These are phyloP conservation scores for Globisporangium rhizosaccharum DNA, from an alignment of 352 stramenopile species.

Conservation along the genomic window DNA sequence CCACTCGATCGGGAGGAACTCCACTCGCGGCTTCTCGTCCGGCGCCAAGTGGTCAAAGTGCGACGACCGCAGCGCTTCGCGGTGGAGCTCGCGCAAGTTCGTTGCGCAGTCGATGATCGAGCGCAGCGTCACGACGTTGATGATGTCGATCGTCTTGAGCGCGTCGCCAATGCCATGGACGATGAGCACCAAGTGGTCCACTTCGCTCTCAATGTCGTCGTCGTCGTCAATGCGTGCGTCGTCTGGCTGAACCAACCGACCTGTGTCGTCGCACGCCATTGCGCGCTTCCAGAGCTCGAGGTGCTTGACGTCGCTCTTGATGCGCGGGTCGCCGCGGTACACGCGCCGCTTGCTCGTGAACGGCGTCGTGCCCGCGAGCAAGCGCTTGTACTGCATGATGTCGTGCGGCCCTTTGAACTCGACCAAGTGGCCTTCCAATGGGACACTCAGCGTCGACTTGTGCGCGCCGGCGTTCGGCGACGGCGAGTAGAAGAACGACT, in stretches of 20 bases:
- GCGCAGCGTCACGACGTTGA: constrained; percentile 76
- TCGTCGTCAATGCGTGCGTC: constrained; percentile 41
- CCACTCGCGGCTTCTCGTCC: constrained; percentile 35
- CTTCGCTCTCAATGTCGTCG: constrained; percentile 61
- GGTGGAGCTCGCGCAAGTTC: constrained; percentile 59
- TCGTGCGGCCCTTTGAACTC: constrained; percentile 75
- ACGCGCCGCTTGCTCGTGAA: constrained; percentile 79
- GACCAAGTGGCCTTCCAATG: constrained; percentile 73
- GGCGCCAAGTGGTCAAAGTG: constrained; percentile 56
- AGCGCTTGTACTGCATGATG: constrained; percentile 79
- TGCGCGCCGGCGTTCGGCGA: constrained; percentile 15
- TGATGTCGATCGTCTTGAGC: constrained; percentile 80
- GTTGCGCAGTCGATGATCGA: constrained; percentile 82
- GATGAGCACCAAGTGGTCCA: constrained; percentile 86
- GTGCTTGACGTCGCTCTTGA: constrained; percentile 43
- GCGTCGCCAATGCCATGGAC: constrained; percentile 89
- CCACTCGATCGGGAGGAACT: constrained; percentile 86
- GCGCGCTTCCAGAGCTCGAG: constrained; percentile 58
- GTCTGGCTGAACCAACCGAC: background rate
- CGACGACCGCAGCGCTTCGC: constrained; percentile 52
- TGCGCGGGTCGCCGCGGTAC: constrained; percentile 71
- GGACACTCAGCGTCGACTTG: constrained; percentile 61
- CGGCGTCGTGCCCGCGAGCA: constrained; percentile 67
- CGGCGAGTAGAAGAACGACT: constrained; percentile 41
- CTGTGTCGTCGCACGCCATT: constrained; percentile 30